A percentile compares a stretch with the other conserved stretches of the same genome.
phyloP scores from a whole-genome alignment of 2,329 filamentous ascomycete genomes.

The Diaporthe caulivora region DNA sequence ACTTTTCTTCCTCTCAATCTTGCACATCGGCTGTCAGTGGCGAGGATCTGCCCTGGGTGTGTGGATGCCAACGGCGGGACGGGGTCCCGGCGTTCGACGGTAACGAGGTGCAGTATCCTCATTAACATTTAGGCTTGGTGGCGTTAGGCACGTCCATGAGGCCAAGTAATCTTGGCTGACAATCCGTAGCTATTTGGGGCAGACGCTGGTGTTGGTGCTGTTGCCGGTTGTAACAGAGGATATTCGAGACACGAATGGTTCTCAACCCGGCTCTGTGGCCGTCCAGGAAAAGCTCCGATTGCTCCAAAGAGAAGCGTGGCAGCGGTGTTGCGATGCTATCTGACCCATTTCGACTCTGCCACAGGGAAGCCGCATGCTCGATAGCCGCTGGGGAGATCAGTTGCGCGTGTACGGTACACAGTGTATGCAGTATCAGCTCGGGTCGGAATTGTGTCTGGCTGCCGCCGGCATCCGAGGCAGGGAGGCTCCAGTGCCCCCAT shows the following conservation, averaged over 20 bases:
- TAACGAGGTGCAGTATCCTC: neutral
- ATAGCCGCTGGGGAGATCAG: slow-evolving; percentile 14
- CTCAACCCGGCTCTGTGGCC: neutral
- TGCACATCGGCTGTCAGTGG: neutral
- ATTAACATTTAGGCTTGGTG: slow-evolving; percentile 1
- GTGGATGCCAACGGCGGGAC: slow-evolving; percentile 10
- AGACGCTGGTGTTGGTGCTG: neutral
- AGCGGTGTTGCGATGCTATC: neutral
- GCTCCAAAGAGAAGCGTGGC: neutral
- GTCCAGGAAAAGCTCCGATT: slow-evolving; percentile 12
- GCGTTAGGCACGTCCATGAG: neutral
- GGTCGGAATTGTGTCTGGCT: slow-evolving; percentile 18
- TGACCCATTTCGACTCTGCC: neutral
- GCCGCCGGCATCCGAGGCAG: slow-evolving; percentile 18
- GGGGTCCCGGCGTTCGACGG: neutral
- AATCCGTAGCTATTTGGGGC: neutral
- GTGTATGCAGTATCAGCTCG: slow-evolving; percentile 6
- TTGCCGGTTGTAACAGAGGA: neutral
- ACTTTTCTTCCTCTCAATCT: neutral
- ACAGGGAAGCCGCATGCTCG: slow-evolving; percentile 6
- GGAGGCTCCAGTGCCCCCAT: slow-evolving; percentile 17
- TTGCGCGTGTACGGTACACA: neutral
- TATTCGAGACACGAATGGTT: slow-evolving; percentile 11
- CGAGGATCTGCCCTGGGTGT: slow-evolving; percentile 12
- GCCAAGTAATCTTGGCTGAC: slow-evolving; percentile 5